phyloP scores from a whole-genome alignment of 805 yeast species.

The Candida sanyiensis region DNA sequence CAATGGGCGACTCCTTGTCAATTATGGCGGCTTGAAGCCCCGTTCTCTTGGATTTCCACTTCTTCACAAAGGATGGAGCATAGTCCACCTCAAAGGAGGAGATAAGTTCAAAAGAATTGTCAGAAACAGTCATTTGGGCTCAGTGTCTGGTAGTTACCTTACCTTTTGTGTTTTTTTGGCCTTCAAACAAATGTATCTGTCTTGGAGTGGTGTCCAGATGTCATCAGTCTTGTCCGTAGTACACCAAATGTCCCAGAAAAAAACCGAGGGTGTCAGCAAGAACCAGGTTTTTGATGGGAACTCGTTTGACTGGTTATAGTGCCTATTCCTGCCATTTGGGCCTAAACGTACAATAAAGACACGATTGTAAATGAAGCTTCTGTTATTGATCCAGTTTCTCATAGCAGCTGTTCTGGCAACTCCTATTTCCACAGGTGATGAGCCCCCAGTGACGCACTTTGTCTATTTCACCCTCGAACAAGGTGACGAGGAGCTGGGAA shows the following conservation, averaged over 20 bases:
- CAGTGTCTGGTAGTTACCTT: too few relatives aligned
- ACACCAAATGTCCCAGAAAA: too few relatives aligned
- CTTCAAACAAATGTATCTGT: too few relatives aligned
- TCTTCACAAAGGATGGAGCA: conserved; percentile 63
- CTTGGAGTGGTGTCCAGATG: too few relatives aligned
- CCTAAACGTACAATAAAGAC: not conserved
- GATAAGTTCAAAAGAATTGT: conserved; percentile 33
- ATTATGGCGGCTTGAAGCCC: conserved; percentile 78
- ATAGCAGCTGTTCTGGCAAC: conserved; percentile 8
- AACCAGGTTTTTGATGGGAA: too few relatives aligned
- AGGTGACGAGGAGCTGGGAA: conserved; percentile 18
- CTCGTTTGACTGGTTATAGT: too few relatives aligned
- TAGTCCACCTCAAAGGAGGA: conserved; percentile 61
- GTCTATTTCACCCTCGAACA: conserved; percentile 23
- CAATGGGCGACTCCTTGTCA: conserved; percentile 77
- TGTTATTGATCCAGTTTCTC: conserved; percentile 6
- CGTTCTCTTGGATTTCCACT: conserved; percentile 75
- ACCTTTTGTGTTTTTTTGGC: too few relatives aligned
- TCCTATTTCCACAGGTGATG: conserved; percentile 13
- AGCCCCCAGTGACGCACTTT: conserved; percentile 25
- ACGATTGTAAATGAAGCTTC: conserved; percentile 12
- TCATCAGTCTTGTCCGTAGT: too few relatives aligned
- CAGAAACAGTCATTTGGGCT: conserved; percentile 6
- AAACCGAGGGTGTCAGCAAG: too few relatives aligned
- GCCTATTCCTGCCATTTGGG: too few relatives aligned